Conservation (phyloP, 108 stramenopile species). For the Skeletonema menzelii region DNA sequence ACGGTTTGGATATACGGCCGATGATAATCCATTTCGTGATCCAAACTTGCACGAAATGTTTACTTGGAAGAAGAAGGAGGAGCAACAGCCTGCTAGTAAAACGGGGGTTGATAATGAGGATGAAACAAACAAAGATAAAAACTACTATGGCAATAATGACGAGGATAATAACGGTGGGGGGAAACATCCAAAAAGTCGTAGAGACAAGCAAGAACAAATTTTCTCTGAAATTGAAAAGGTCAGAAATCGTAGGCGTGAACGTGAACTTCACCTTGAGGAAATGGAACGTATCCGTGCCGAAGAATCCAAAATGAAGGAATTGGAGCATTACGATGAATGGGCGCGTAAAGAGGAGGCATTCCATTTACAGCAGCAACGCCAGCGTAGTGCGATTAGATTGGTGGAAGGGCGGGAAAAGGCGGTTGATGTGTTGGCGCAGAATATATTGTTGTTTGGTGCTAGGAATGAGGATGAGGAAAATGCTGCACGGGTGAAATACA, state of each 20-base stretch:
- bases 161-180: conserved; percentile 5
- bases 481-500: conserved; percentile 81
- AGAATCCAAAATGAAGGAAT: conserved; percentile 91
- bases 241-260: conserved; percentile 86
- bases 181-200: conserved; percentile 6
- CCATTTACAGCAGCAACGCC: conserved; percentile 91
- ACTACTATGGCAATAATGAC: neutral
- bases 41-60: conserved; percentile 95
- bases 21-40: conserved; percentile 98
- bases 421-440: conserved; percentile 96
- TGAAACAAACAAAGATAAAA: conserved; percentile 11
- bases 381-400: conserved; percentile 90
- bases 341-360: conserved; percentile 98
- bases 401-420: conserved; percentile 94
- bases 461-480: conserved; percentile 71
- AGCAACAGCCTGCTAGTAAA: conserved; percentile 12
- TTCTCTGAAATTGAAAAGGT: conserved; percentile 96
- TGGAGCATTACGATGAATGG: conserved; percentile 97
- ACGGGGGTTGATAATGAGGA: conserved; percentile 7
- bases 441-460: conserved; percentile 92
- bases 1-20: conserved; percentile 94
- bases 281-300: conserved; percentile 94
- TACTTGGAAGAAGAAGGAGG: conserved; percentile 94
- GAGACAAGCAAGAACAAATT: conserved; percentile 62
- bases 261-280: conserved; percentile 88